Percentiles rank a stretch among this genome's conserved stretches.
Conservation (phyloP, 2,329 filamentous ascomycete species). For the Pseudogymnoascus pannorum region DNA sequence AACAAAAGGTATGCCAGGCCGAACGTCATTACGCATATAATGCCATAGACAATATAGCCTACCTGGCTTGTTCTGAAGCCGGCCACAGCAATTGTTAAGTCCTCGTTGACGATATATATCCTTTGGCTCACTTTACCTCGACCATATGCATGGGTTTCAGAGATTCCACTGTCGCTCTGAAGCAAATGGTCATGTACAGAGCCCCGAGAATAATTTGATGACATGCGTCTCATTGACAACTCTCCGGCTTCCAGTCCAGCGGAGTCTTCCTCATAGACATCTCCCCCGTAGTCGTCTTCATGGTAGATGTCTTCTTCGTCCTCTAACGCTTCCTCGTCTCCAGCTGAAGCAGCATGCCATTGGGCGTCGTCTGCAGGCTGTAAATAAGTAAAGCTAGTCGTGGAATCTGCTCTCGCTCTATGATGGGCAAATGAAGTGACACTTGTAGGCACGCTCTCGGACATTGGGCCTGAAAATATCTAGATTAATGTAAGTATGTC, state of each 20-base stretch:
- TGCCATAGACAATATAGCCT: constrained; percentile 62
- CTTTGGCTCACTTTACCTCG: constrained; percentile 72
- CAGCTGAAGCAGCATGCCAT: constrained; percentile 31
- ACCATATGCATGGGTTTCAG: constrained; percentile 55
- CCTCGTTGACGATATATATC: constrained; percentile 86
- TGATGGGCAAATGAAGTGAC: constrained; percentile 87
- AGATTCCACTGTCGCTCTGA: constrained; percentile 62
- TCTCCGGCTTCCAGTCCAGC: constrained; percentile 29
- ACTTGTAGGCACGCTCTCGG: constrained; percentile 92
- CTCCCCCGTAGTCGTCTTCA: constrained; percentile 29
- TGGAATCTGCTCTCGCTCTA: constrained; percentile 72
- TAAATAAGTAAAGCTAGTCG: constrained; percentile 83
- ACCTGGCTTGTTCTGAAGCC: constrained; percentile 73
- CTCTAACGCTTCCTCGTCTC: constrained; percentile 28
- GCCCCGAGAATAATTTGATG: constrained; percentile 50
- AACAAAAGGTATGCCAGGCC: constrained; percentile 80
- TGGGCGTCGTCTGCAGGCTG: constrained; percentile 57
- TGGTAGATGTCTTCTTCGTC: constrained; percentile 33
- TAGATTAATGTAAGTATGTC: constrained; percentile 26
- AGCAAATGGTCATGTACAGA: constrained; percentile 60
- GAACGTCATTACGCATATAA: constrained; percentile 62
- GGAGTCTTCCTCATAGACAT: constrained; percentile 27
- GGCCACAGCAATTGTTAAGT: constrained; percentile 86
- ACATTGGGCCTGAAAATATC: constrained; percentile 86
- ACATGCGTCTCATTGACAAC: constrained; percentile 50